These are phyloP conservation scores for Pleurotus tuoliensis DNA, from an alignment of 768 basidiomycete genomes.

Conservation along the genomic window DNA sequence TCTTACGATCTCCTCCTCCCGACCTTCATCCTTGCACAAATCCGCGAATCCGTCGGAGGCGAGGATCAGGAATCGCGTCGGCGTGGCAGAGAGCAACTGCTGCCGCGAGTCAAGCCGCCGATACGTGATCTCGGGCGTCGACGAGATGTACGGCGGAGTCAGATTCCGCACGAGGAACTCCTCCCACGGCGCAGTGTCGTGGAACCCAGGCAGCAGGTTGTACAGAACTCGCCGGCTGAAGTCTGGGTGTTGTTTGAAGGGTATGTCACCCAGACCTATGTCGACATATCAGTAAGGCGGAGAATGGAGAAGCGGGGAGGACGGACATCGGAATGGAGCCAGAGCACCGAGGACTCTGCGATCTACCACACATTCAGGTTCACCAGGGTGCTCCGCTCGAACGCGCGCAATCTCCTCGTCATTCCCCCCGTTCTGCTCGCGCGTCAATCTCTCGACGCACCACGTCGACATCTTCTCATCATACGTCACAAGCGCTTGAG, in stretches of 20 bases:
- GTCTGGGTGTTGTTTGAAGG: slow-evolving; percentile 69
- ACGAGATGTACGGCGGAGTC: slow-evolving; percentile 65
- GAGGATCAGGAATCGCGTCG: slow-evolving; percentile 48
- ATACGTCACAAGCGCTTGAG: slow-evolving; percentile 48
- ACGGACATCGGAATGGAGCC: slow-evolving; percentile 72
- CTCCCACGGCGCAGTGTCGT: slow-evolving; percentile 61
- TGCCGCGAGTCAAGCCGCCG: slow-evolving; percentile 34
- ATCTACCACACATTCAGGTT: slow-evolving; percentile 64
- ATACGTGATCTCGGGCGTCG: slow-evolving; percentile 61
- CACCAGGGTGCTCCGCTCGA: slow-evolving; percentile 59
- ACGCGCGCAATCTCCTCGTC: slow-evolving; percentile 63
- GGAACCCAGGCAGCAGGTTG: slow-evolving; percentile 60
- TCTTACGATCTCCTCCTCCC: slow-evolving; percentile 41
- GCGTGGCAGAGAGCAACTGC: slow-evolving; percentile 19
- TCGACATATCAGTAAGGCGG: background rate
- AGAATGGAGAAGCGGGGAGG: slow-evolving; percentile 1
- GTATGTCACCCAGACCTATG: slow-evolving; percentile 64
- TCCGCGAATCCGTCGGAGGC: slow-evolving; percentile 69
- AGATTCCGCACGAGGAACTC: slow-evolving; percentile 58
- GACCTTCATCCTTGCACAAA: slow-evolving; percentile 45
- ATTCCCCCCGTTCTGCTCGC: slow-evolving; percentile 68
- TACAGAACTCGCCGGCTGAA: slow-evolving; percentile 66
- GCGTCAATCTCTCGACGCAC: slow-evolving; percentile 59
- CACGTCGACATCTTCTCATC: slow-evolving; percentile 44
- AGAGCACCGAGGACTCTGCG: slow-evolving; percentile 72